phyloP scores from a whole-genome alignment of 345 rosid species.

The Eucalyptus erythrocorys region DNA sequence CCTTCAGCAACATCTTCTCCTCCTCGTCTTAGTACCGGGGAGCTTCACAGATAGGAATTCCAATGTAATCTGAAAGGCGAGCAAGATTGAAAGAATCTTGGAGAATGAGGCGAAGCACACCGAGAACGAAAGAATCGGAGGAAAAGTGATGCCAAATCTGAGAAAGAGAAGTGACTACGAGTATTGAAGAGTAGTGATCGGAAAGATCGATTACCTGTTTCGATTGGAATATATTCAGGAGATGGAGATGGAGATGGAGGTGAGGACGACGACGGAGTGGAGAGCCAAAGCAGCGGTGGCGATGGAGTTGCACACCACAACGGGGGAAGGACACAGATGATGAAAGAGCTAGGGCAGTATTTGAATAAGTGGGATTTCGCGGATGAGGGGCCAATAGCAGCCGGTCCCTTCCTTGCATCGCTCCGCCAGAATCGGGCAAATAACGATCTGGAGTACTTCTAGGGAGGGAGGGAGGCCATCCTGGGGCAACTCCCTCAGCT shows the following conservation, averaged over 20 bases:
- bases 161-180: background rate
- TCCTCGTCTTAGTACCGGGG: fast-evolving
- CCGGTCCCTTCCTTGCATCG: background rate
- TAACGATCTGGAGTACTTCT: fast-evolving
- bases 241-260: background rate
- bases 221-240: background rate
- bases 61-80: too few relatives aligned
- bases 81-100: too few relatives aligned
- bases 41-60: background rate
- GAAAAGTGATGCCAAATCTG: background rate
- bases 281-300: background rate
- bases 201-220: background rate
- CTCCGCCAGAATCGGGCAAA: background rate
- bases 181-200: background rate
- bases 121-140: too few relatives aligned
- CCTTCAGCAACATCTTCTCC: too few relatives aligned
- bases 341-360: fast-evolving
- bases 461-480: background rate
- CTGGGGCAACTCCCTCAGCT: background rate
- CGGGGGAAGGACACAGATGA: background rate
- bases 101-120: too few relatives aligned
- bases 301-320: background rate
- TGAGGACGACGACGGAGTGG: background rate
- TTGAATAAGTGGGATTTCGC: background rate
- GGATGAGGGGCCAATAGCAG: background rate